Conservation (phyloP, 2,329 filamentous ascomycete genomes). For the Penicillium sp. region DNA sequence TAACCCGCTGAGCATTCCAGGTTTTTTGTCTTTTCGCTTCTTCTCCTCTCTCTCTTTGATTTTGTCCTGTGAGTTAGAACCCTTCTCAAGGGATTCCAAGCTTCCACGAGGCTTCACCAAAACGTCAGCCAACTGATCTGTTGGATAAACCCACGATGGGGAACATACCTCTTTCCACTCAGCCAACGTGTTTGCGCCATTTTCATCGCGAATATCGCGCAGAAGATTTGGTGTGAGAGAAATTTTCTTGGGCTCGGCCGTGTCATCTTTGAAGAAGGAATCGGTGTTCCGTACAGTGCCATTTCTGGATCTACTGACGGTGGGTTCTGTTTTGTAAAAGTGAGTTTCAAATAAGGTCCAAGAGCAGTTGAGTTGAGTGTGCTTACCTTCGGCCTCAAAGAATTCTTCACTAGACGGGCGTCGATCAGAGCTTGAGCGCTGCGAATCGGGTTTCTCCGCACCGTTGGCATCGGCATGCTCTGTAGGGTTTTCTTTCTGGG, state of each 20-base stretch:
- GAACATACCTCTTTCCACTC: slow-evolving; percentile 36
- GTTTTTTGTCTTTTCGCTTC: slow-evolving; percentile 64
- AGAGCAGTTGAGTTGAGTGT: neutral
- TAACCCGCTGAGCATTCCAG: slow-evolving; percentile 61
- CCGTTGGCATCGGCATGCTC: slow-evolving; percentile 20
- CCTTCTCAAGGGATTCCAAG: slow-evolving; percentile 67
- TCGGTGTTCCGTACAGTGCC: slow-evolving; percentile 84
- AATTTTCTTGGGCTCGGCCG: slow-evolving; percentile 91
- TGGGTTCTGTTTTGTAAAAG: slow-evolving; percentile 20
- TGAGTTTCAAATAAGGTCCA: slow-evolving; percentile 11
- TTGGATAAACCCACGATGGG: neutral
- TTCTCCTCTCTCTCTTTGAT: slow-evolving; percentile 68
- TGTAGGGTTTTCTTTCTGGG: slow-evolving; percentile 29
- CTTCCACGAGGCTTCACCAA: slow-evolving; percentile 52
- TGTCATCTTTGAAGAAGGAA: slow-evolving; percentile 96
- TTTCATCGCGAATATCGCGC: slow-evolving; percentile 53
- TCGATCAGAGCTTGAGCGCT: slow-evolving; percentile 30
- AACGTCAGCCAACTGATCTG: slow-evolving; percentile 4
- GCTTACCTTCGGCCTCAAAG: slow-evolving; percentile 43
- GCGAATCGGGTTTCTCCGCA: slow-evolving; percentile 20
- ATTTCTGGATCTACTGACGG: slow-evolving; percentile 58
- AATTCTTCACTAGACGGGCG: slow-evolving; percentile 58
- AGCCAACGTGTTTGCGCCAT: slow-evolving; percentile 12
- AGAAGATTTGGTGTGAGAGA: slow-evolving; percentile 87
- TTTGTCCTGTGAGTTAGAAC: slow-evolving; percentile 53